Evolutionary conservation across 148 eudicot genomes (phyloP), one percentile per base, ranked within the genome.

Genomic region (Tetragonia tetragonoides): DNA sequence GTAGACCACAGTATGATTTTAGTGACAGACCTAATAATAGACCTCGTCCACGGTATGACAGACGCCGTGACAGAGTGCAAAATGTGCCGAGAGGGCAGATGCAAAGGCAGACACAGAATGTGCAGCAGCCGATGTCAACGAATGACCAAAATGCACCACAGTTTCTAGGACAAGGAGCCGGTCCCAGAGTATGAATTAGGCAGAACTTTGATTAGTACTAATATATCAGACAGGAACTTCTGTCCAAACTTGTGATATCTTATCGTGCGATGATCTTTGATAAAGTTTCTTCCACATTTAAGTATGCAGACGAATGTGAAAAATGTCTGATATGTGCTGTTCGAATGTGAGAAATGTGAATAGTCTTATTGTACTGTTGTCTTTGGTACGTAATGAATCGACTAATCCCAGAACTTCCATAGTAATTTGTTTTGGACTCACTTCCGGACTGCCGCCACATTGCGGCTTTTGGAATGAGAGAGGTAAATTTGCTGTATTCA

Each of bases 1-100:
- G 87, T 53, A 87, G 98, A 79, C 98, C 95, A 44, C 95, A 94
- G 73, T 94, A 78, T 84, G 88, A 93, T 82, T 90, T 83, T 67
- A 87, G 79, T 70, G 83, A 88, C 20, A 87, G 92, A 78, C 88
- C 85, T 34, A 76, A 61, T 62, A 88, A 88, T 12, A 87, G 95
- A 64, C 86, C 90, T 66, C 93, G 97, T 49, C 93, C 93, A 11
- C 82, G 91, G 59, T 73, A 85, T 75, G 95, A 94, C 75, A 92
- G 88, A 79, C 97, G 95, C 44, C 91, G 93, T 16, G 88, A 88
- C 79, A 83, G 87, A 24, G 84, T 85, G 89, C 94, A 82, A 79
- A 84, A 70, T 47, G 83, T 83, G 66, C 76, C 84, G 76, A 85
- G 92, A 81, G 86, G 78, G 49, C 89, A 90, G 2, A 76, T 73